Evolutionary conservation across 2,329 filamentous ascomycete genomes (phyloP).

Genomic region (Talaromyces sp.): DNA sequence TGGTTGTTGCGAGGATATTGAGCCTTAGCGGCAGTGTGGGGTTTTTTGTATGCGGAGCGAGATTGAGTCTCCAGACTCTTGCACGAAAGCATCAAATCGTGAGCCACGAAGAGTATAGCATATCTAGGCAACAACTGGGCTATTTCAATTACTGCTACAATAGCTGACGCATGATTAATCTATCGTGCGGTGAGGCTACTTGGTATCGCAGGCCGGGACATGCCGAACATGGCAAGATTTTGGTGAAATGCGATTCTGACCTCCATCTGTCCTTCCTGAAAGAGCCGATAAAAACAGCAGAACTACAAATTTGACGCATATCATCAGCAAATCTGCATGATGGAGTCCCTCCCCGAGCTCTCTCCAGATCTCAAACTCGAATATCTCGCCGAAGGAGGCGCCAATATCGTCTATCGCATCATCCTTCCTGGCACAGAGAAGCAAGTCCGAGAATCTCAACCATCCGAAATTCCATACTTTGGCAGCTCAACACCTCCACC

Average conservation of each 20-base stretch:
- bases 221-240: no score
- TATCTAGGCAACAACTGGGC: background rate
- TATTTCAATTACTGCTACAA: background rate
- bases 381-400: conserved; percentile 66
- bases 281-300: background rate
- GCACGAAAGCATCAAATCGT: background rate
- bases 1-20: background rate
- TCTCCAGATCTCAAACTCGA: conserved; percentile 33
- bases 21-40: background rate
- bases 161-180: background rate
- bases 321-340: background rate
- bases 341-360: conserved; percentile 32
- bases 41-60: background rate
- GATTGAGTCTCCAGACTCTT: background rate
- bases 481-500: conserved; percentile 20
- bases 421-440: conserved; percentile 30
- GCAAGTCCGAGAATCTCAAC: background rate
- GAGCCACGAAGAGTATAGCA: background rate
- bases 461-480: conserved; percentile 28
- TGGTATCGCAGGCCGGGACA: no score
- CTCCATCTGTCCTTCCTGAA: no score
- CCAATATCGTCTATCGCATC: conserved; percentile 70
- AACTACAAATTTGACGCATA: background rate
- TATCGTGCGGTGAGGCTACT: no score
- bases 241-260: no score